Conservation (phyloP, 306 rosid genomes). For the Biancaea sappan region DNA sequence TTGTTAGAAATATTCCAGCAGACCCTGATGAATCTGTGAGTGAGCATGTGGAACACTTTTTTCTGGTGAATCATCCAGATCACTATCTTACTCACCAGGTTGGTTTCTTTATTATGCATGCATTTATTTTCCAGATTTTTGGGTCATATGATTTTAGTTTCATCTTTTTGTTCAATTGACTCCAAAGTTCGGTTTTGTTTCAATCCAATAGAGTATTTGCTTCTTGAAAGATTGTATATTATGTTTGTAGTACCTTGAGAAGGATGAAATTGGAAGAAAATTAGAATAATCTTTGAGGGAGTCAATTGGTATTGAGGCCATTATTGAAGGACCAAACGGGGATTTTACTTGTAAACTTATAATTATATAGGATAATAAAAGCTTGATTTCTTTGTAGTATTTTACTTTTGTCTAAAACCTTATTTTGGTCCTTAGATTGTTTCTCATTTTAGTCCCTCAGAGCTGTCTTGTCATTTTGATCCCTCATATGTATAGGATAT, state of each 20-base stretch:
- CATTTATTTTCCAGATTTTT: neutral
- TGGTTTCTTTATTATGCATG: constrained; percentile 28
- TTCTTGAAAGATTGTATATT: neutral
- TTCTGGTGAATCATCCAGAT: constrained; percentile 93
- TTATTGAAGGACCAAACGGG: neutral
- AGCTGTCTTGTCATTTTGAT: too few species aligned
- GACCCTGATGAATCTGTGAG: constrained; percentile 86
- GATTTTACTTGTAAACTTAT: too few species aligned
- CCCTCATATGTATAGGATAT: too few species aligned
- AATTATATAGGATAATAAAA: neutral
- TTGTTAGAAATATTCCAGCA: constrained; percentile 89
- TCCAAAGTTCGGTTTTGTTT: neutral
- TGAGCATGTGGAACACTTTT: constrained; percentile 95
- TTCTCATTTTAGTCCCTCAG: too few species aligned
- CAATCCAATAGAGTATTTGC: neutral
- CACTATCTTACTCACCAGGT: constrained; percentile 97
- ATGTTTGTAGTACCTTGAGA: neutral
- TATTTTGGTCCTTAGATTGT: too few species aligned
- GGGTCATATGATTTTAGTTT: too few species aligned
- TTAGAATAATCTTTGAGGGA: neutral
- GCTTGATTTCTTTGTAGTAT: neutral
- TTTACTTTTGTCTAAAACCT: too few species aligned
- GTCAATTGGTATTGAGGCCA: neutral
- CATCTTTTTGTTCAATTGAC: too few species aligned
- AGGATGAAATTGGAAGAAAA: neutral